phyloP scores from a whole-genome alignment of 176 grass and related monocot genomes.

The Oryza australiensis region DNA sequence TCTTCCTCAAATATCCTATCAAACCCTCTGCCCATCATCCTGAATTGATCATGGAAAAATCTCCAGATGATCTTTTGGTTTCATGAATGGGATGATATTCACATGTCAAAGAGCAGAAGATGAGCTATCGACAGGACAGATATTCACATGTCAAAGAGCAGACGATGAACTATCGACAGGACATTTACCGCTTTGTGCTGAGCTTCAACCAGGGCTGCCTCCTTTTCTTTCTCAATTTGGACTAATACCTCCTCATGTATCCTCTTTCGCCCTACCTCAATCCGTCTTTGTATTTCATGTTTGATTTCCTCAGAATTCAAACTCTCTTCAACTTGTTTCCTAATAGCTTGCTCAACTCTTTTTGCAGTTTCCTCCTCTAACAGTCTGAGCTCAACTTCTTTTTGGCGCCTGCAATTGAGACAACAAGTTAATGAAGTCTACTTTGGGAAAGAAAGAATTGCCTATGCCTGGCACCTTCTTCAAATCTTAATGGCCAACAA shows the following conservation, averaged over 20 bases:
- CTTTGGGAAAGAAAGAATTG: neutral
- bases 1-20: neutral
- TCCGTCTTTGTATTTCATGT: constrained; percentile 86
- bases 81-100: neutral
- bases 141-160: neutral
- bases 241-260: constrained; percentile 65
- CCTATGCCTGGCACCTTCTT: neutral
- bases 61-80: neutral
- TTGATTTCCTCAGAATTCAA: constrained; percentile 93
- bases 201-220: constrained; percentile 64
- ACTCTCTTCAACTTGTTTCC: constrained; percentile 81
- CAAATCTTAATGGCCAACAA: constrained; percentile 46
- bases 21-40: neutral
- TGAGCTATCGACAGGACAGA: neutral
- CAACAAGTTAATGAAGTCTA: constrained; percentile 54
- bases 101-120: neutral
- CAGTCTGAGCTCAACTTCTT: constrained; percentile 93
- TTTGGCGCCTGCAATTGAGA: constrained; percentile 68
- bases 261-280: constrained; percentile 86
- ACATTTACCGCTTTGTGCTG: constrained; percentile 68
- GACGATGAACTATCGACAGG: neutral
- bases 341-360: constrained; percentile 93
- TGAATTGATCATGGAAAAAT: constrained; percentile 2
- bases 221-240: constrained; percentile 96
- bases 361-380: constrained; percentile 95